Conservation (phyloP, 2,329 filamentous ascomycete species). For the Camptophora hylomeconis region DNA sequence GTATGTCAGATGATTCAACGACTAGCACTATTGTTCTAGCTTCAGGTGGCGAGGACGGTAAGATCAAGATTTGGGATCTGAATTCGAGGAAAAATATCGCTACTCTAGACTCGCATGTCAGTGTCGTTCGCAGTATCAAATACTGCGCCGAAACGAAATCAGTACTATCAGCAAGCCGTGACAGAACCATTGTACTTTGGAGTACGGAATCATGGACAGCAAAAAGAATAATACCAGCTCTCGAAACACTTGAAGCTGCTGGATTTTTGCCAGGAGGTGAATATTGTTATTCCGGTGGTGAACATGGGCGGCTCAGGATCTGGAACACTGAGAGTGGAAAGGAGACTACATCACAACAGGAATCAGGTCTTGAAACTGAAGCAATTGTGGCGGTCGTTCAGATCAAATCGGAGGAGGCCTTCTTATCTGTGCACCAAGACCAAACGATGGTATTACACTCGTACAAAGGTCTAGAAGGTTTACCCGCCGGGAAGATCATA, state of each 20-base stretch:
- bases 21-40: constrained; percentile 51
- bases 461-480: constrained; percentile 27
- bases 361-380: constrained; percentile 44
- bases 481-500: constrained; percentile 27
- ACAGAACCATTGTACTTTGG: constrained; percentile 92
- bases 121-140: constrained; percentile 77
- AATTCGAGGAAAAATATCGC: constrained; percentile 68
- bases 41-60: constrained; percentile 87
- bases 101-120: constrained; percentile 81
- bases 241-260: constrained; percentile 73
- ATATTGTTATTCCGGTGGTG: constrained; percentile 71
- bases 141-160: constrained; percentile 63
- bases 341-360: constrained; percentile 68
- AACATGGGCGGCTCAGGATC: constrained; percentile 67
- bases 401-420: constrained; percentile 24
- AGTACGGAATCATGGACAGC: constrained; percentile 74
- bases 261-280: constrained; percentile 63
- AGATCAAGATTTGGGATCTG: constrained; percentile 82
- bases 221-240: constrained; percentile 64
- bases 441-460: constrained; percentile 73
- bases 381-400: constrained; percentile 62
- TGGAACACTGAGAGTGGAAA: constrained; percentile 68
- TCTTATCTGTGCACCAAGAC: constrained; percentile 76
- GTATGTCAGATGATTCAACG: constrained; percentile 27
- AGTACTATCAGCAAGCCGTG: constrained; percentile 72